Evolutionary conservation across 2,329 filamentous ascomycete genomes (phyloP), one percentile per base, ranked within the genome.

Genomic region (Claviceps pusilla): DNA sequence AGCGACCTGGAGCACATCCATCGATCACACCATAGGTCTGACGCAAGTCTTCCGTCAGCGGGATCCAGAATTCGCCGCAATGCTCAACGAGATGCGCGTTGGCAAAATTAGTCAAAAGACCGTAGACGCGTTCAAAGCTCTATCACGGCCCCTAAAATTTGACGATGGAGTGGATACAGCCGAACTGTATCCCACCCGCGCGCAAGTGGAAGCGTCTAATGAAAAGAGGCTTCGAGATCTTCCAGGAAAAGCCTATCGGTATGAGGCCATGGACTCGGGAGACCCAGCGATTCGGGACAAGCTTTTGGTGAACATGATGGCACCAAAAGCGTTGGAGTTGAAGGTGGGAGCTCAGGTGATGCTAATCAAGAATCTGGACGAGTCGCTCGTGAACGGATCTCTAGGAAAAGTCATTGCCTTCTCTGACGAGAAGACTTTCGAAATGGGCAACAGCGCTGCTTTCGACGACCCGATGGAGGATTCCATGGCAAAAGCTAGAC

Each of bases 321-420:
- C 93, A 0, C 90, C 93, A 0, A 84, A 85, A 61, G 65, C 70
- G 0, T 79, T 98, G 24, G 81, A 86, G 39, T 71, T 98, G 35
- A 97, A 96, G 68, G 84, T 93, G 58, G 88, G 89, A 10, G 88
- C 93, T 0, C 94, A 98, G 66, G 94, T 98, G 48, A 98, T 98
- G 93, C 75, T 98, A n/a, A 96, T 98, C 75, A 98, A 98, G 69
- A 98, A 98, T 62, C 84, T 97, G 71, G 93, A 98, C 64, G 89
- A 95, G 43, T 84, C 81, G 0, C 77, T 98, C 0, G 93, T 97
- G 60, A 98, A 98, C 64, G 93, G 93, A 4, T 95, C 91, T 0
- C 76, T 98, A 10, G 93, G 93, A 29, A 90, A 86, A 57, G 86
- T 98, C 4, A 77, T 71, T 55, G 68, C 62, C 5, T 71, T 71